A percentile compares a stretch with the other conserved stretches of the same genome.
Conservation (phyloP, 2,329 filamentous ascomycete genomes). For the Teratosphaeria zuluensis region DNA sequence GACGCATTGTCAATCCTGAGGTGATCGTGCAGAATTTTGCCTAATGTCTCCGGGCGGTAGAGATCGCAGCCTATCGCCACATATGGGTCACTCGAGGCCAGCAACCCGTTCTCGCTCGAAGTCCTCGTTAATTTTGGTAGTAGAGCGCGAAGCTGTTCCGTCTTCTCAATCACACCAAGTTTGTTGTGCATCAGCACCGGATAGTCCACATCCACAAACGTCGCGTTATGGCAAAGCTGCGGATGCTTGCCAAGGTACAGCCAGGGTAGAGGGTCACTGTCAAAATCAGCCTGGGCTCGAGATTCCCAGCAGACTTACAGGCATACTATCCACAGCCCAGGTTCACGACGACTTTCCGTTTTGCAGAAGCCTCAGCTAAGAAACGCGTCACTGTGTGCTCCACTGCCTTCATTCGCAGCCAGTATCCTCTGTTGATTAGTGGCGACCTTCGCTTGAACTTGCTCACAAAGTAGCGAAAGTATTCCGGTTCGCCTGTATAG, state of each 20-base stretch:
- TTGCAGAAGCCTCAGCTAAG: constrained; percentile 47
- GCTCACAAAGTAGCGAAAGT: constrained; percentile 77
- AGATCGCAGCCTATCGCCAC: constrained; percentile 75
- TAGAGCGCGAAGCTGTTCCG: constrained; percentile 47
- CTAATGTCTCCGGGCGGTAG: constrained; percentile 53
- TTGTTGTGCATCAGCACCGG: constrained; percentile 70
- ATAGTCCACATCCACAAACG: constrained; percentile 82
- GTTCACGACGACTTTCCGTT: constrained; percentile 67
- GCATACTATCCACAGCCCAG: constrained; percentile 76
- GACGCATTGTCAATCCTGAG: constrained; percentile 49
- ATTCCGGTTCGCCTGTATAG: constrained; percentile 65
- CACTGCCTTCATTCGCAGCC: constrained; percentile 74
- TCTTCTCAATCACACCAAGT: constrained; percentile 54
- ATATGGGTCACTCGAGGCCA: constrained; percentile 61
- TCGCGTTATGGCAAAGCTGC: constrained; percentile 45
- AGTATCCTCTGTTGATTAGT: constrained; percentile 82
- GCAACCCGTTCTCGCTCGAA: constrained; percentile 34
- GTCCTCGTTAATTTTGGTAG: constrained; percentile 31
- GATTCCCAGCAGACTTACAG: constrained; percentile 14
- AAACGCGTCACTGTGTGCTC: constrained; percentile 68
- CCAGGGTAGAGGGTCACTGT: constrained; percentile 78
- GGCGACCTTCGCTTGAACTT: constrained; percentile 78
- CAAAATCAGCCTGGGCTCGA: not conserved
- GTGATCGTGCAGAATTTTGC: constrained; percentile 48
- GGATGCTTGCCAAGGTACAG: constrained; percentile 64